Evolutionary conservation across 768 basidiomycete species (phyloP), one percentile per base, ranked within the genome.

Genomic region (Boletus reticuloceps): DNA sequence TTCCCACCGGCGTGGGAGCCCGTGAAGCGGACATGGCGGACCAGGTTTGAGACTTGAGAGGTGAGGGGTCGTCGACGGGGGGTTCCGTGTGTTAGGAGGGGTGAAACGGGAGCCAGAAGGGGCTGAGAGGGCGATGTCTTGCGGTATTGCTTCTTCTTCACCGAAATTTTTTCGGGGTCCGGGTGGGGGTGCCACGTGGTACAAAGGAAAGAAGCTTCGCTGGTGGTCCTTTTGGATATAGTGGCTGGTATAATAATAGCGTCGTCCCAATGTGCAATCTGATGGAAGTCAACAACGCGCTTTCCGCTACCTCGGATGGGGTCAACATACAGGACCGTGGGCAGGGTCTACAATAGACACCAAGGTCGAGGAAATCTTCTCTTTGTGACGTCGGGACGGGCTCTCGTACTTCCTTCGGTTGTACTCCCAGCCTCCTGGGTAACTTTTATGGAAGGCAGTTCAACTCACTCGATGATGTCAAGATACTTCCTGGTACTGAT

Each of bases 391-490:
- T 85, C 85, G 19, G 88, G 88, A 34, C 81, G 86, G 47, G 88
- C 85, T 0, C 68, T 76, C 20, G 71, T 79, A 4, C 84, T 88
- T 7, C 82, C 89, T 25, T 82, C 81, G 3, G 67, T 91, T 14
- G 82, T 78, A 0, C 77, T 86, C 36, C 86, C 0, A 78, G 87
- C 38, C 68, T 92, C 14, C 67, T 93, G 56, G 87, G 92, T 69
- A 91, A 90, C 72, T 89, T 79, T 72, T 88, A 82, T 63, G 90
- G 90, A 3, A 76, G 88, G 7, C 89, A 90, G 58, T 92, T 91
- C 74, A 91, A 89, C 68, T 90, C 90, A 1, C 68, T 92, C 39
- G 91, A 91, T 67, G 91, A 93, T 60, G 75, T 88, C 54, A 90
- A 87, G 62, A 74, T 90, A 2, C 85, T 89, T 47, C 88, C 87